These are phyloP conservation scores for Cyclostephanos tholiformis DNA, from an alignment of 108 stramenopile genomes.

Conservation along the genomic window DNA sequence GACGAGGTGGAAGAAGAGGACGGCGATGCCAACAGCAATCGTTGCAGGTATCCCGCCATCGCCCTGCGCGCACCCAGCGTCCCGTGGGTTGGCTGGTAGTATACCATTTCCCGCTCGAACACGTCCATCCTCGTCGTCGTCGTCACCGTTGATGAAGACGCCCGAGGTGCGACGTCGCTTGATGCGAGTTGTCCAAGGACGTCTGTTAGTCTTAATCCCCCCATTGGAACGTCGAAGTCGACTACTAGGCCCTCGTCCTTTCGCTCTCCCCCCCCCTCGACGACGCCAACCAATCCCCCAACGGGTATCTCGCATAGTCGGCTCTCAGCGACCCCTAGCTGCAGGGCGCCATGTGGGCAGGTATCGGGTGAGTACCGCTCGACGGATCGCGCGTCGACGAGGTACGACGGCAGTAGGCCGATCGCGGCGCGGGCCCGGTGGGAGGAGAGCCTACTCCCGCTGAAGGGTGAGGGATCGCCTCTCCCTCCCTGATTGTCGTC, in stretches of 20 bases:
- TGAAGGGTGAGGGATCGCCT: neutral
- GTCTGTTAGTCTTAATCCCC: conserved; percentile 24
- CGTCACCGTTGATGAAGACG: neutral
- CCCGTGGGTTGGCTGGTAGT: conserved; percentile 88
- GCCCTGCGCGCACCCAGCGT: conserved; percentile 51
- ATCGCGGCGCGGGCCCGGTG: conserved; percentile 58
- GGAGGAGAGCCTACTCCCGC: conserved; percentile 26
- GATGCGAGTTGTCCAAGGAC: conserved; percentile 33
- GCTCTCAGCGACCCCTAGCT: conserved; percentile 82
- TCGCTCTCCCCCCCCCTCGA: neutral
- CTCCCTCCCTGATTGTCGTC: too few relatives aligned
- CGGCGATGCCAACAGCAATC: conserved; percentile 34
- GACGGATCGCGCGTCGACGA: conserved; percentile 74
- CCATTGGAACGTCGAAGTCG: too few relatives aligned
- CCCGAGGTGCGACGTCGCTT: conserved; percentile 4
- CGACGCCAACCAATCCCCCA: conserved; percentile 1
- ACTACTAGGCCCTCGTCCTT: neutral
- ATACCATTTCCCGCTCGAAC: conserved; percentile 75
- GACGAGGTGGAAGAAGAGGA: neutral
- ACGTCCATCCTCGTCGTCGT: neutral
- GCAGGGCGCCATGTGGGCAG: conserved; percentile 71
- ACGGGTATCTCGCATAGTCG: conserved; percentile 64
- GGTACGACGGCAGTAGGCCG: conserved; percentile 63
- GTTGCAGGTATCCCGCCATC: conserved; percentile 65
- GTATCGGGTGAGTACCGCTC: conserved; percentile 48